phyloP scores from a whole-genome alignment of 306 rosid species.

The Alnus rubra region DNA sequence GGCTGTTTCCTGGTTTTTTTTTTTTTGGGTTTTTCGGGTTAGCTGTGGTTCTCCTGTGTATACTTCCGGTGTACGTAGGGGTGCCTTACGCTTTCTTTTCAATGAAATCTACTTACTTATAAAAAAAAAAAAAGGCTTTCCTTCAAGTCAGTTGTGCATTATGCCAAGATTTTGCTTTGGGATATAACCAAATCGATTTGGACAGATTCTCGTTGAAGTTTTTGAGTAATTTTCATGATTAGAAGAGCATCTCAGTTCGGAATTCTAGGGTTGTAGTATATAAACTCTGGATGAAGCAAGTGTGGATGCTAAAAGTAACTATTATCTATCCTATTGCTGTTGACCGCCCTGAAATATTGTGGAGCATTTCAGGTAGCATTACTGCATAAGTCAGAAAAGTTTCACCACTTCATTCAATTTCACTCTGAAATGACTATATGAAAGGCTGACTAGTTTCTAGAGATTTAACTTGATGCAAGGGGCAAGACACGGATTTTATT shows the following conservation, averaged over 20 bases:
- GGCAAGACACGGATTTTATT: no score
- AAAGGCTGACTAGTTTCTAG: neutral
- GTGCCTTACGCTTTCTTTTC: no score
- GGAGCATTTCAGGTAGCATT: neutral
- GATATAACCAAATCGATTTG: neutral
- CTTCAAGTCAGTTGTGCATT: slow-evolving; percentile 6
- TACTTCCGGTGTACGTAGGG: no score
- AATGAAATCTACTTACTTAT: no score
- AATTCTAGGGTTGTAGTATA: neutral
- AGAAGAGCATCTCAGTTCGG: no score
- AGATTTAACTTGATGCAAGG: no score
- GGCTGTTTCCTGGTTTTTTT: no score
- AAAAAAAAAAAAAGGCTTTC: neutral
- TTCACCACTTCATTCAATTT: neutral
- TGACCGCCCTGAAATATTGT: neutral
- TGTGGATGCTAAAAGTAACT: neutral
- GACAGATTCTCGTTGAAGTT: slow-evolving; percentile 2
- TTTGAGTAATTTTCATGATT: neutral
- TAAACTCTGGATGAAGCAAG: neutral
- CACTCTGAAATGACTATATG: neutral
- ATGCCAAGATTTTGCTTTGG: neutral
- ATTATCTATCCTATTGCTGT: neutral
- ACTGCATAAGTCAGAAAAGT: neutral
- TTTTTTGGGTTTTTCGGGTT: no score
- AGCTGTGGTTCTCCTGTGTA: no score